These are phyloP conservation scores for Syzygium aromaticum DNA, from an alignment of 345 rosid genomes.

Conservation along the genomic window DNA sequence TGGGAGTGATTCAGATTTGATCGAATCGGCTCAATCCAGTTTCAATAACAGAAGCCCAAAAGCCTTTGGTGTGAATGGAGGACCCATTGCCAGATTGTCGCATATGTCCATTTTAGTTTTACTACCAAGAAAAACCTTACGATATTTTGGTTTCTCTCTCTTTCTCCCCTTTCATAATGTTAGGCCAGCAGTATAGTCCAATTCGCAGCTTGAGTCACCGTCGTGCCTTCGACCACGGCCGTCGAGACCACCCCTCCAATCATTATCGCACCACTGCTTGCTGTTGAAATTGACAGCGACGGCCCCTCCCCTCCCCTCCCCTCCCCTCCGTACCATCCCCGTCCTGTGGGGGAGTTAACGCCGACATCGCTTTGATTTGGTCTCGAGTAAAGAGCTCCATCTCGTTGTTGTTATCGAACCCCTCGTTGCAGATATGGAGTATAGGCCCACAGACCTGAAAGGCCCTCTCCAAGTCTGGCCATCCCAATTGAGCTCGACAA, in stretches of 20 bases:
- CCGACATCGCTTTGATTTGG: background rate
- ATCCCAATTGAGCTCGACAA: background rate
- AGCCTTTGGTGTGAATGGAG: background rate
- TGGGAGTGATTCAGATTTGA: background rate
- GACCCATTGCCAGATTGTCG: background rate
- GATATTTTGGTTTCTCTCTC: background rate
- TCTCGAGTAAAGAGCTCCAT: background rate
- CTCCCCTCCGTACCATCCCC: background rate
- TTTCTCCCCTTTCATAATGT: background rate
- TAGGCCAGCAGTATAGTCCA: background rate
- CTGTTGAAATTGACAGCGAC: background rate
- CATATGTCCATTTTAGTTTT: background rate
- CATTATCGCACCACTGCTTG: background rate
- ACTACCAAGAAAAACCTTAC: background rate
- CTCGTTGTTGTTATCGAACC: background rate
- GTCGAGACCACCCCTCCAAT: background rate
- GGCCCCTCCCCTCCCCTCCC: rapidly evolving
- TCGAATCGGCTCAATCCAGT: background rate
- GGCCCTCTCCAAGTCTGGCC: background rate
- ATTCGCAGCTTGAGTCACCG: background rate
- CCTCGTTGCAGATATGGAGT: background rate
- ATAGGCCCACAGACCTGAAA: background rate
- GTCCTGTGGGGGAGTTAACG: background rate
- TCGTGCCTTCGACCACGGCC: background rate
- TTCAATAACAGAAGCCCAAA: background rate